These are phyloP conservation scores for Nitzschia putrida DNA, from an alignment of 108 stramenopile genomes.

Conservation along the genomic window DNA sequence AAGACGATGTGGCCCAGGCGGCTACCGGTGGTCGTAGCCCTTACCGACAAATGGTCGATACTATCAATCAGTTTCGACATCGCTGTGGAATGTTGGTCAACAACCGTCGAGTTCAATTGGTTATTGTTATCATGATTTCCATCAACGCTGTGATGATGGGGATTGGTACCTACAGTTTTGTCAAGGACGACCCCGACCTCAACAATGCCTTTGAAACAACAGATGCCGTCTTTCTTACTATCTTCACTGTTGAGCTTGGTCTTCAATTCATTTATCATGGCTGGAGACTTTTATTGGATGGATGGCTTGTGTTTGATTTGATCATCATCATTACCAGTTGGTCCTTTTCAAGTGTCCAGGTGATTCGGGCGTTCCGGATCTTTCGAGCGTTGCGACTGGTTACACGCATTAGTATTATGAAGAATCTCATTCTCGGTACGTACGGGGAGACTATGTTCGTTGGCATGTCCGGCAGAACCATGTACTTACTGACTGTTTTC, in stretches of 20 bases:
- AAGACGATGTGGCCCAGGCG: no score
- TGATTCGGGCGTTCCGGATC: slow-evolving; percentile 79
- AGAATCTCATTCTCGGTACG: slow-evolving; percentile 57
- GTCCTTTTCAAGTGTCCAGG: slow-evolving; percentile 57
- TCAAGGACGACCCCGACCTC: slow-evolving; percentile 38
- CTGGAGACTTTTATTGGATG: slow-evolving; percentile 52
- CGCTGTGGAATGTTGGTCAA: slow-evolving; percentile 57
- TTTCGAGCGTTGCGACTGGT: slow-evolving; percentile 74
- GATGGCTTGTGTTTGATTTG: slow-evolving; percentile 78
- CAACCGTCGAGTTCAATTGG: slow-evolving; percentile 48
- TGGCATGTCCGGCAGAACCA: no score
- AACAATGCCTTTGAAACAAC: slow-evolving; percentile 40
- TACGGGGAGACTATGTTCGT: background rate
- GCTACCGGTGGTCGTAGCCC: background rate
- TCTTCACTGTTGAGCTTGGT: slow-evolving; percentile 70
- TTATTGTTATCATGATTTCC: slow-evolving; percentile 54
- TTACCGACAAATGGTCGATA: slow-evolving; percentile 6
- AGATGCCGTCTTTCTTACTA: slow-evolving; percentile 59
- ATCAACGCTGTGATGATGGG: slow-evolving; percentile 84
- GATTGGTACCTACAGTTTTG: slow-evolving; percentile 63
- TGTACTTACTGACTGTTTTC: no score
- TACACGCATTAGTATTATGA: slow-evolving; percentile 69
- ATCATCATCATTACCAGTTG: slow-evolving; percentile 63
- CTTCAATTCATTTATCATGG: slow-evolving; percentile 65
- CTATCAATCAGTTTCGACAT: slow-evolving; percentile 30